phyloP scores from a whole-genome alignment of 2,329 filamentous ascomycete species.

The Fusarium falciforme region DNA sequence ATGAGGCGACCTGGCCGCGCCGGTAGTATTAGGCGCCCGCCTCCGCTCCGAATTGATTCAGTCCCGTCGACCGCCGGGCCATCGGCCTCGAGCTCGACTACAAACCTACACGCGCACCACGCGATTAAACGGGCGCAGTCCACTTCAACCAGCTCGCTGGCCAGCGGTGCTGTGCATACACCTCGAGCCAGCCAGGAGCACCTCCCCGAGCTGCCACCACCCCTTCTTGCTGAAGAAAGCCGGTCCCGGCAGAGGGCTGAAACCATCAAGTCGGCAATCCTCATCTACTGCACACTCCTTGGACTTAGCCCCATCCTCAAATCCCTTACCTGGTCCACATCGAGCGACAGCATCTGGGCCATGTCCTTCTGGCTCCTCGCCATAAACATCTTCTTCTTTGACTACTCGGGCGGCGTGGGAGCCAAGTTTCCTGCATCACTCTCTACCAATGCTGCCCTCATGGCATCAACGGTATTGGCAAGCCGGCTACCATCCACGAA shows the following conservation, averaged over 20 bases:
- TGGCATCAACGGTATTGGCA: conserved; percentile 94
- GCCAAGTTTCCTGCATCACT: conserved; percentile 77
- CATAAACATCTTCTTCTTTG: conserved; percentile 98
- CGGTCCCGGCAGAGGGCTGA: conserved; percentile 69
- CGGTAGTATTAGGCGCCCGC: conserved; percentile 52
- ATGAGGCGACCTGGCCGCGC: conserved; percentile 50
- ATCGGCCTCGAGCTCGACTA: conserved; percentile 59
- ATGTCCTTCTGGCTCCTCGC: conserved; percentile 92
- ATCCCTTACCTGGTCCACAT: conserved; percentile 93
- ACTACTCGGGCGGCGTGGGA: conserved; percentile 81
- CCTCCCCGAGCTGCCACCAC: conserved; percentile 44
- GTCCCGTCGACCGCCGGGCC: conserved; percentile 38
- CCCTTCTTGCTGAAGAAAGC: conserved; percentile 50
- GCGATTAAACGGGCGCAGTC: conserved; percentile 58
- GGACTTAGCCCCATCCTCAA: conserved; percentile 96
- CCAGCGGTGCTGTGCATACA: conserved; percentile 43
- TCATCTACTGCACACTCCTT: conserved; percentile 93
- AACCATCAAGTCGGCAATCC: conserved; percentile 89
- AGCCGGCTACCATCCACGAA: conserved; percentile 89
- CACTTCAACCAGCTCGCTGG: conserved; percentile 66
- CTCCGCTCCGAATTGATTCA: conserved; percentile 45
- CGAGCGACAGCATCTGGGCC: conserved; percentile 96
- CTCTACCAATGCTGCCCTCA: conserved; percentile 94
- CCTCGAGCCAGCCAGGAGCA: conserved; percentile 47
- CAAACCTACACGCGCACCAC: conserved; percentile 52